A percentile compares a stretch with the other conserved stretches of the same genome.
phyloP scores from a whole-genome alignment of 1,284 basidiomycete genomes.

The Ganoderma lingzhi region DNA sequence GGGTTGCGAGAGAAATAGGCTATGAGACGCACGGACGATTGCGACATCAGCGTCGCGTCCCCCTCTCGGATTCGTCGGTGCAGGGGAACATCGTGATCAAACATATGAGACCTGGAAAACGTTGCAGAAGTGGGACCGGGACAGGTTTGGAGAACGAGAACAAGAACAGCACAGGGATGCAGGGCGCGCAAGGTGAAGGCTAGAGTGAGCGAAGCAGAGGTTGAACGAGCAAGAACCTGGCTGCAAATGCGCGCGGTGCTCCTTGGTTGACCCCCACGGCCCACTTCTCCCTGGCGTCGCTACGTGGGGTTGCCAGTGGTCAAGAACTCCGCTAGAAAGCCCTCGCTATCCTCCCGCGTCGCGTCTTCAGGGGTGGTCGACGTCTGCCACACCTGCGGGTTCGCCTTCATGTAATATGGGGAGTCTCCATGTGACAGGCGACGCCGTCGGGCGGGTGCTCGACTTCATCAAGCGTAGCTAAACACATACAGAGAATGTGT shows the following conservation, averaged over 20 bases:
- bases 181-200: neutral
- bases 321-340: neutral
- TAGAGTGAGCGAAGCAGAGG: neutral
- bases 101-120: too few relatives aligned
- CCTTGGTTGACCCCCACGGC: neutral
- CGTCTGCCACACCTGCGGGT: slow-evolving; percentile 2
- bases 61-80: neutral
- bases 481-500: neutral
- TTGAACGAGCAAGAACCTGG: neutral
- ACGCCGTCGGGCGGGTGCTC: neutral
- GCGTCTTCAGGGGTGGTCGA: neutral
- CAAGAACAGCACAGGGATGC: neutral
- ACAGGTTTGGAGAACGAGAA: neutral
- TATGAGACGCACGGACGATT: too few relatives aligned
- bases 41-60: neutral
- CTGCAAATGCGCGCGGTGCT: neutral
- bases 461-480: neutral
- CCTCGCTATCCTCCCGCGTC: neutral
- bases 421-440: neutral
- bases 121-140: neutral
- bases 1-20: neutral
- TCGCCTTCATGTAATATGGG: neutral
- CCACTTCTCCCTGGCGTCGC: neutral
- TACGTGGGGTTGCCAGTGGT: neutral
- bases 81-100: neutral